Base-by-base conservation (phyloP, 352 stramenopile genomes). In the Globisporangium camurandrum region DNA sequence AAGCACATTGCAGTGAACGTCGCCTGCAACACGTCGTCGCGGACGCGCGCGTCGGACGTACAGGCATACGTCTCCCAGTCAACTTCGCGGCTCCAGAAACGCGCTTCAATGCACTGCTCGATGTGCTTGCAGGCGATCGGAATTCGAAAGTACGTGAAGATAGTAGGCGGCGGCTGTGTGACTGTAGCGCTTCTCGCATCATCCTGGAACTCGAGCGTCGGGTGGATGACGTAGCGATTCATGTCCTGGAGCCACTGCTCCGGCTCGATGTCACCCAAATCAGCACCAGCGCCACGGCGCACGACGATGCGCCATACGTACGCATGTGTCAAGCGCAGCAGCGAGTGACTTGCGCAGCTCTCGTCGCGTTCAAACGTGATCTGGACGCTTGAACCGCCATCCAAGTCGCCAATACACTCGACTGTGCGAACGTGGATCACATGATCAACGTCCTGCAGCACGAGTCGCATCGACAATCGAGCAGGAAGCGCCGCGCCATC, bases 221-320 rank as follows among this genome's bases (percentile, higher is more conserved):
- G 76, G 31, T 91, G 79, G 0, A 42, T 54, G 0, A 88, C 67
- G 33, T 68, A 74, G 4, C 62, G 71, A 38, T 75, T 54, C 5
- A 91, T 38, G 24, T 77, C 69, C 8, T 69, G 56, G 34, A 89
- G 55, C 80, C 80, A 91, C 28, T 58, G 56, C 1, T 61, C 64
- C 9, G 71, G 71, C 9, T 11, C 20, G 2, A 22, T 12, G 12
- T 46, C 33, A 0, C n/a, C 5, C 23, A 42, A 4, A 12, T 12
- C 14, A 12, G 34, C 10, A 6, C 17, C 27, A 22, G 38, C 0
- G 14, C 47, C 54, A 41, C 42, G 54, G 16, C 57, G 10, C 36
- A 8, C 17, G 4, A 56, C 33, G 26, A 83, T 57, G 12, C 56
- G 34, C 75, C 71, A 86, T 6, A 70, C 60, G 30, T 75, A 88